These are phyloP conservation scores for Colletotrichum sp. DNA, from an alignment of 2,329 filamentous ascomycete genomes.

Conservation along the genomic window DNA sequence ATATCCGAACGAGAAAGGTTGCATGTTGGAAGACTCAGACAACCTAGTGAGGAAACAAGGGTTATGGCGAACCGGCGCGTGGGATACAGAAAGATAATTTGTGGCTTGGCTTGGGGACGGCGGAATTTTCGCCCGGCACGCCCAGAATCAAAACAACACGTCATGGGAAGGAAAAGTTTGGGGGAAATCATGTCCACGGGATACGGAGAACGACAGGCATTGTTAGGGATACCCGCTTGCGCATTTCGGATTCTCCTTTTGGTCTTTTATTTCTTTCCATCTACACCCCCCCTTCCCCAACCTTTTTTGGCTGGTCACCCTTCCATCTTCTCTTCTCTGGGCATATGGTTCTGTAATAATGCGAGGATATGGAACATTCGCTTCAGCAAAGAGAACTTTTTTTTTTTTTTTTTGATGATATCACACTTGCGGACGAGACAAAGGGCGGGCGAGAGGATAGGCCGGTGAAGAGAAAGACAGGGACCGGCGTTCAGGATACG, in stretches of 20 bases:
- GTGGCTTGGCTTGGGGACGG: not conserved
- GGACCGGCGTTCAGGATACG: not conserved
- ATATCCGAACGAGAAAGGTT: not conserved
- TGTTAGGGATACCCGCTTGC: conserved; percentile 20
- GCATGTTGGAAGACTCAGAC: not conserved
- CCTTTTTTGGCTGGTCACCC: not conserved
- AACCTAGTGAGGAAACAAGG: not conserved
- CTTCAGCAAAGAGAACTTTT: conserved; percentile 15
- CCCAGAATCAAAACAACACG: not conserved
- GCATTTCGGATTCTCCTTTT: not conserved
- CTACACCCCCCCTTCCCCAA: not conserved
- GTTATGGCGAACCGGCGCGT: conserved; percentile 11
- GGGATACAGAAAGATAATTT: not conserved
- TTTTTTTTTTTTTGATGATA: not conserved
- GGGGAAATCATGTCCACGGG: not conserved
- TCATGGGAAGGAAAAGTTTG: conserved; percentile 17
- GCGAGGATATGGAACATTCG: conserved; percentile 16
- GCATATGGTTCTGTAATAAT: conserved; percentile 13
- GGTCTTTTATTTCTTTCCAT: conserved; percentile 21
- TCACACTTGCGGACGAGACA: not conserved
- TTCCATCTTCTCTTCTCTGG: conserved; percentile 12
- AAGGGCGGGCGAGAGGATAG: not conserved
- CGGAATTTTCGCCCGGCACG: not conserved
- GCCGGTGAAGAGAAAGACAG: not conserved
- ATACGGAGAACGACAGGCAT: conserved; percentile 13